Base-by-base conservation (phyloP, 768 basidiomycete species). In the Strobilomyces dryophilus region DNA sequence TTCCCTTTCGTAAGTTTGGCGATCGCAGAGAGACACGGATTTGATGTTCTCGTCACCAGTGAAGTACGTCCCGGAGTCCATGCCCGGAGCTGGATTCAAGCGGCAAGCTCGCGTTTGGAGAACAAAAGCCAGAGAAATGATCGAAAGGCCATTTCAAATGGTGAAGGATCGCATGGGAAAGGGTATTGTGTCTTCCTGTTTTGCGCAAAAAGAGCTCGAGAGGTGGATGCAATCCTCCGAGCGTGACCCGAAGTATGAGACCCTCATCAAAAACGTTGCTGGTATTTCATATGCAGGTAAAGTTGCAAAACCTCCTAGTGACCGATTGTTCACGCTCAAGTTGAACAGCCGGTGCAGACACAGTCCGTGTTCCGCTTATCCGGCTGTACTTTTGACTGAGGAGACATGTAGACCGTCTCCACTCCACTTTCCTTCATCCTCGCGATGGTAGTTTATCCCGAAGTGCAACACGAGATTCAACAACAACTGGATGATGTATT, bases 401-500 rank as follows among this genome's bases (percentile, higher is more conserved):
- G 27, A 35, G 5, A 32, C 29, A 45, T 24, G 14, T 34, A 84
- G 82, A 83, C 79, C 3, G 72, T 77, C 12, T 75, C 79, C 14
- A 69, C 76, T 14, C 63, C 83, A 36, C 69, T 75, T 36, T 71
- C 74, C 4, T 82, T 83, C 60, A 55, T 80, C 24, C 73, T 82
- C 11, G 77, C 80, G 5, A 81, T 83, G 79, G 68, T 78, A 43
- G 69, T 77, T 29, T 62, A 81, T 61, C 82, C 83, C 17, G 67
- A 76, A 4, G 74, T 79, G 17, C 74, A 78, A 47, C 67, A 64
- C 55, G 76, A 73, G 61, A 74, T 72, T 9, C 83, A 83, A 57
- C 67, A 67, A 42, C 79, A 84, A 63, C 66, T 84, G 37, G 81
- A 84, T 62, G 57, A 55, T 44, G 73, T 79, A 8, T 65, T 77